These are phyloP conservation scores for Plectosphaerella cucumerina DNA, from an alignment of 2,329 filamentous ascomycete species.

Conservation along the genomic window DNA sequence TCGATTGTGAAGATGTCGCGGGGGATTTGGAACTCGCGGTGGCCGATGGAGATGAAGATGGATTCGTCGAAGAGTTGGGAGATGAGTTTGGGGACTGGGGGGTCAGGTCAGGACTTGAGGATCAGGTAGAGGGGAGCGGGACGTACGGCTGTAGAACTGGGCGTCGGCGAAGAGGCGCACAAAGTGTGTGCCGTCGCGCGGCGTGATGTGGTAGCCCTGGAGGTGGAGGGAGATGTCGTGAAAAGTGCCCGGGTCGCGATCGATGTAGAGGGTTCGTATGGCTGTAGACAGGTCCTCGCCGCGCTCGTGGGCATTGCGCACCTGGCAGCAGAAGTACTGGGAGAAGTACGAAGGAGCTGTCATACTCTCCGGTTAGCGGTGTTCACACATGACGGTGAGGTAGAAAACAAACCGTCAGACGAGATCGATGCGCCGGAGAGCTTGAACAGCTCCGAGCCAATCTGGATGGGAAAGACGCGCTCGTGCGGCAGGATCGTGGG, in stretches of 20 bases:
- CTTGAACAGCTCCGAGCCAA: slow-evolving; percentile 68
- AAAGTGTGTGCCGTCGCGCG: slow-evolving; percentile 79
- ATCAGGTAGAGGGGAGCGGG: not conserved
- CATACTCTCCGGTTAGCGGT: not conserved
- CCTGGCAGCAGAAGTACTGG: slow-evolving; percentile 83
- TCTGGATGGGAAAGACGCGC: slow-evolving; percentile 71
- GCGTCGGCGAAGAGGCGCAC: slow-evolving; percentile 92
- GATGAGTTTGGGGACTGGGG: slow-evolving; percentile 75
- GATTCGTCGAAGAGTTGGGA: slow-evolving; percentile 88
- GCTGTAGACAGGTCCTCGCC: slow-evolving; percentile 44
- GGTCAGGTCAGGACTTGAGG: slow-evolving; percentile 4
- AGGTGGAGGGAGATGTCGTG: slow-evolving; percentile 85
- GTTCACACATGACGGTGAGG: slow-evolving; percentile 12
- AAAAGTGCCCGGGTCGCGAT: slow-evolving; percentile 87
- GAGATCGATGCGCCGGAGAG: slow-evolving; percentile 70
- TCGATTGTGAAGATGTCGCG: slow-evolving; percentile 73
- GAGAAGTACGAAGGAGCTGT: slow-evolving; percentile 94
- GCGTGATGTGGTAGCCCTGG: slow-evolving; percentile 84
- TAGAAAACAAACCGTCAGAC: slow-evolving; percentile 58
- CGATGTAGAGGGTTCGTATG: slow-evolving; percentile 86
- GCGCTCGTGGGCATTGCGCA: slow-evolving; percentile 58
- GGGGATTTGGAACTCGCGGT: slow-evolving; percentile 83
- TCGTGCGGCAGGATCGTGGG: slow-evolving; percentile 61
- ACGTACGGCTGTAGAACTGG: slow-evolving; percentile 82
- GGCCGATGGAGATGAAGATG: slow-evolving; percentile 88